Conservation (phyloP, 225 moss, liverwort and hornwort genomes). For the Pseudisothecium myosuroides region DNA sequence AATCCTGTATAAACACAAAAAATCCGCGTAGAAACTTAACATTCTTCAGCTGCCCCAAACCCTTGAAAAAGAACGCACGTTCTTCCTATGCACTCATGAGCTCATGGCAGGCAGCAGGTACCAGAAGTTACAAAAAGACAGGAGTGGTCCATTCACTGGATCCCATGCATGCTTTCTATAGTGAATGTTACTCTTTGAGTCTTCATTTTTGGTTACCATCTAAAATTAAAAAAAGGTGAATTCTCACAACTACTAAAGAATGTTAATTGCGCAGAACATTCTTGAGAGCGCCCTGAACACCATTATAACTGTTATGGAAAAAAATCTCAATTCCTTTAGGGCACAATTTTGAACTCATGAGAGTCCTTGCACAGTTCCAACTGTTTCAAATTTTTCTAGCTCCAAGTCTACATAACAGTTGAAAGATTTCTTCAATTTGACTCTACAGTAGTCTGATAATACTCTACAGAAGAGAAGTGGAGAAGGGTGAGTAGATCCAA, state of each 20-base stretch:
- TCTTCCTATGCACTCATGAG: not conserved
- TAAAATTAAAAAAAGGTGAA: not conserved
- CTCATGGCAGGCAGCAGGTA: not conserved
- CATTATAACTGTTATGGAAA: too few species aligned
- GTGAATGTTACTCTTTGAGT: not conserved
- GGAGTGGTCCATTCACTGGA: not conserved
- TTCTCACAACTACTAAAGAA: not conserved
- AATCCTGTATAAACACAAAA: not conserved
- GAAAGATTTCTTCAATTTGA: not conserved
- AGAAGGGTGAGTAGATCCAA: not conserved
- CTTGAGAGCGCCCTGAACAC: not conserved
- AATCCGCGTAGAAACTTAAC: not conserved
- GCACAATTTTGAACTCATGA: not conserved
- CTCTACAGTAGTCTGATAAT: not conserved
- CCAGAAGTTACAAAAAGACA: not conserved
- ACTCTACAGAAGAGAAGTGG: not conserved
- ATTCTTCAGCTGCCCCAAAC: not conserved
- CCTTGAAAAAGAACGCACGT: not conserved
- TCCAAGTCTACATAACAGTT: not conserved
- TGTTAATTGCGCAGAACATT: not conserved
- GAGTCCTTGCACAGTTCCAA: not conserved
- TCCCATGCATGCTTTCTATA: not conserved
- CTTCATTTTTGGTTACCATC: not conserved
- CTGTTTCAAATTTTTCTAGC: not conserved
- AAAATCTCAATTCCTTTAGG: not conserved